Evolutionary conservation across 768 basidiomycete species (phyloP).

Genomic region (Phlebiopsis gigantea): DNA sequence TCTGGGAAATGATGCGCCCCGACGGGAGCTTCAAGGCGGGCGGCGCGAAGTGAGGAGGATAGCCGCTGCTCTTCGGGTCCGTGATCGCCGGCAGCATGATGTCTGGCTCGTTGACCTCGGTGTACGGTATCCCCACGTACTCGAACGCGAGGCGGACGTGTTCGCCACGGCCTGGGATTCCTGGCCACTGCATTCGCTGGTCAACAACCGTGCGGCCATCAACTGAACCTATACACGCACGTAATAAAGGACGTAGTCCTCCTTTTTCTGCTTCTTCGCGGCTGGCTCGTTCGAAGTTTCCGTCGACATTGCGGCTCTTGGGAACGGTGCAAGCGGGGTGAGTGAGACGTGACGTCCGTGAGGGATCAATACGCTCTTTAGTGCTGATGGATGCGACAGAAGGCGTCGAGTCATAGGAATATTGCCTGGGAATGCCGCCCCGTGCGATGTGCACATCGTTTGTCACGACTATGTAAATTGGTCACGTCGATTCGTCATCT

Average conservation of each 20-base stretch:
- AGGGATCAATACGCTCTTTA: no score
- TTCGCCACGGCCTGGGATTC: conserved; percentile 34
- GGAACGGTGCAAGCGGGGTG: neutral
- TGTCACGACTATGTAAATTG: no score
- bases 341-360: neutral
- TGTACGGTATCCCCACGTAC: conserved; percentile 30
- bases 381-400: neutral
- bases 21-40: conserved; percentile 32
- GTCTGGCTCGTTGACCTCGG: conserved; percentile 19
- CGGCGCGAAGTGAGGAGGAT: conserved; percentile 34
- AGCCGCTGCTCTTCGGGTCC: conserved; percentile 13
- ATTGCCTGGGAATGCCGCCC: neutral
- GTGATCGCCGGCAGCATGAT: conserved; percentile 18
- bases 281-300: conserved; percentile 5
- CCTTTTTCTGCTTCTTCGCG: conserved; percentile 17
- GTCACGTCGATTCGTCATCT: neutral
- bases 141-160: conserved; percentile 34
- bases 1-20: conserved; percentile 30
- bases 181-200: conserved; percentile 23
- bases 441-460: neutral
- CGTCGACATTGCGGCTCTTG: conserved; percentile 1
- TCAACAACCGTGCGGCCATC: neutral
- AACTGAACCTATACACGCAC: conserved; percentile 11
- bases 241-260: conserved; percentile 22
- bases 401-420: neutral